Conservation (phyloP, 169 alveolate species). For the Plasmodium cynomolgi region DNA sequence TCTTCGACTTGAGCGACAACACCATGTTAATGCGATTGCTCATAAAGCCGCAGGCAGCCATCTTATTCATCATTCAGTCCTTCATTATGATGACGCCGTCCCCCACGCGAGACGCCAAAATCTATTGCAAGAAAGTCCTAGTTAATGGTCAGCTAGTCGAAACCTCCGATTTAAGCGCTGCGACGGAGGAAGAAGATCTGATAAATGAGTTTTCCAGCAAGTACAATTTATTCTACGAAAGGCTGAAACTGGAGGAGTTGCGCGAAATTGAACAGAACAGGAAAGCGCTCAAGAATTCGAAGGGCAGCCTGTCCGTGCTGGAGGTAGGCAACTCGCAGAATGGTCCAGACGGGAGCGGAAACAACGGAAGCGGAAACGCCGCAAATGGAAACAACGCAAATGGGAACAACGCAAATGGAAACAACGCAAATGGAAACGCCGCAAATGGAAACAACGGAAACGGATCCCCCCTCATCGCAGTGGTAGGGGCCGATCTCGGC, state of each 20-base stretch:
- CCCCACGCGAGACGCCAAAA: conserved; percentile 50
- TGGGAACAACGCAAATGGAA: neutral
- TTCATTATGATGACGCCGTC: conserved; percentile 69
- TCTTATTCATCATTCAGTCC: conserved; percentile 40
- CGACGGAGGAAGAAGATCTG: conserved; percentile 55
- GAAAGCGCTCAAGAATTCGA: conserved; percentile 16
- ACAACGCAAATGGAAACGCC: neutral
- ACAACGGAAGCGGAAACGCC: neutral
- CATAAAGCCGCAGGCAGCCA: conserved; percentile 67
- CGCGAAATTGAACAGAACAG: conserved; percentile 43
- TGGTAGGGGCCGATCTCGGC: conserved; percentile 14
- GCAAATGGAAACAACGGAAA: neutral
- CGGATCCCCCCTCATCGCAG: conserved; percentile 47
- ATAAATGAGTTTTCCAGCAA: conserved; percentile 34
- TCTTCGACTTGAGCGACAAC: conserved; percentile 51
- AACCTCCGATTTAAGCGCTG: neutral
- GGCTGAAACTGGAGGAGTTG: conserved; percentile 44
- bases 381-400: neutral
- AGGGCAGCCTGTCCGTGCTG: conserved; percentile 22
- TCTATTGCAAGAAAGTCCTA: conserved; percentile 42
- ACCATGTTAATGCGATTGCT: conserved; percentile 49
- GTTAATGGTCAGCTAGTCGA: conserved; percentile 47
- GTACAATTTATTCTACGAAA: conserved; percentile 45
- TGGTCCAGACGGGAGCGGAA: neutral
- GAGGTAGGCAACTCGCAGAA: conserved; percentile 34